These are phyloP conservation scores for Trichoderma sp. DNA, from an alignment of 2,329 filamentous ascomycete genomes.

Conservation along the genomic window DNA sequence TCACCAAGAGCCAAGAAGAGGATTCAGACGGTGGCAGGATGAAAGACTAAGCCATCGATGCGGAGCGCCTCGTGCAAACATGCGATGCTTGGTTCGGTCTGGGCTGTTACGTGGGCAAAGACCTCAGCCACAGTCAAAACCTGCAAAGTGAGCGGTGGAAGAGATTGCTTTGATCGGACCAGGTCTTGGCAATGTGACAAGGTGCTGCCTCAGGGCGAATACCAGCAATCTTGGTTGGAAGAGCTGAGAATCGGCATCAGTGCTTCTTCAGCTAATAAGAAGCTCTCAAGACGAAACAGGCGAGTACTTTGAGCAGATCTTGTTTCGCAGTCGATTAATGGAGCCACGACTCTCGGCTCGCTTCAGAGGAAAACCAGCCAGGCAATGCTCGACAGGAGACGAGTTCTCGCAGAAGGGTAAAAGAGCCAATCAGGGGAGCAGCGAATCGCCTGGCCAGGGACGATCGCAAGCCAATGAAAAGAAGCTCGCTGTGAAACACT, in stretches of 20 bases:
- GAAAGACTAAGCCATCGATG: neutral
- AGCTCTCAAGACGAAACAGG: constrained; percentile 14
- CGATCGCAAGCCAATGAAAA: neutral
- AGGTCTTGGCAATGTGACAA: constrained; percentile 8
- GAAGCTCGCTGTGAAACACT: constrained; percentile 18
- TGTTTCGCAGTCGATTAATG: neutral
- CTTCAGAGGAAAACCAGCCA: neutral
- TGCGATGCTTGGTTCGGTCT: constrained; percentile 5
- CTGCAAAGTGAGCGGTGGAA: constrained; percentile 9
- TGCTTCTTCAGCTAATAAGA: neutral
- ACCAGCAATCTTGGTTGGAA: no score
- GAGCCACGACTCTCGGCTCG: neutral
- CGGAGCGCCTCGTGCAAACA: neutral
- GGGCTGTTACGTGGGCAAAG: neutral
- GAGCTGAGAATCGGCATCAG: neutral
- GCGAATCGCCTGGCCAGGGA: constrained; percentile 14
- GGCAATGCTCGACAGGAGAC: constrained; percentile 20
- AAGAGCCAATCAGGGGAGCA: constrained; percentile 11
- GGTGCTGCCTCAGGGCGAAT: no score
- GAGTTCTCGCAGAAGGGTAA: neutral
- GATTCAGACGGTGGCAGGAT: neutral
- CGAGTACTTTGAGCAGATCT: neutral
- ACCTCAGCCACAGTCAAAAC: constrained; percentile 15
- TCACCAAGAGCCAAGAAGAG: neutral
- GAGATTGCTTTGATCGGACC: constrained; percentile 8